Evolutionary conservation across 306 rosid species (phyloP), one percentile per base, ranked within the genome.

Genomic region (Cyamopsis tetragonoloba): DNA sequence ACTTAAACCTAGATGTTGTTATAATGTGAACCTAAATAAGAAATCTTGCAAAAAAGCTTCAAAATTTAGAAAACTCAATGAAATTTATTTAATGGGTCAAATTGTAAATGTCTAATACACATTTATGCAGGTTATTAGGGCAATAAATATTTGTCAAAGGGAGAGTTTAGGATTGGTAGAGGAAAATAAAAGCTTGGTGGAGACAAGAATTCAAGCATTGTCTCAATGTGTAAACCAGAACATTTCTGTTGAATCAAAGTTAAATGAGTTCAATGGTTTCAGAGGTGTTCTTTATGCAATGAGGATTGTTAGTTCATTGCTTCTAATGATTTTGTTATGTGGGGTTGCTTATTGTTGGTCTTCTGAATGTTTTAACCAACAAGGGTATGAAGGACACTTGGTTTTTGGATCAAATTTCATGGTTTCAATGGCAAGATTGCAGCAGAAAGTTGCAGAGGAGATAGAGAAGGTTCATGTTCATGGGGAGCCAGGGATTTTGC

Each of bases 261-360:
- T 77, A 42, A 88, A 83, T 18, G 88, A 84, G 9, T 88, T 82
- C 75, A 83, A 78, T 24, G 95, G 95, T 10, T 88, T 88, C 44
- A 26, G 91, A 26, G 95, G 95, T 4, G 88, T 79, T 38, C 85
- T 88, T 41, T 79, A 77, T 11, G 91, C 88, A 71, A 78, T 85
- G 85, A 83, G 78, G 79, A 85, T 54, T 23, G 81, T 83, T 5
- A 85, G 79, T 26, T 85, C 95, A 2, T 69, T 88, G 68, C 86
- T 88, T 17, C 43, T 88, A 44, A 75, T 79, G 80, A 83, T 88
- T 57, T 47, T 88, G 58, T 81, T 88, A 0, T 76, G 73, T 42
- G 86, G 85, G 5, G 51, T 88, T 4, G 91, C 84, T 4, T 79
- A 81, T 34, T 82, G 82, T 54, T 78, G 80, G 70, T 83, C 95